Conservation (phyloP, 2,329 filamentous ascomycete species). For the Aspergillus awamori region DNA sequence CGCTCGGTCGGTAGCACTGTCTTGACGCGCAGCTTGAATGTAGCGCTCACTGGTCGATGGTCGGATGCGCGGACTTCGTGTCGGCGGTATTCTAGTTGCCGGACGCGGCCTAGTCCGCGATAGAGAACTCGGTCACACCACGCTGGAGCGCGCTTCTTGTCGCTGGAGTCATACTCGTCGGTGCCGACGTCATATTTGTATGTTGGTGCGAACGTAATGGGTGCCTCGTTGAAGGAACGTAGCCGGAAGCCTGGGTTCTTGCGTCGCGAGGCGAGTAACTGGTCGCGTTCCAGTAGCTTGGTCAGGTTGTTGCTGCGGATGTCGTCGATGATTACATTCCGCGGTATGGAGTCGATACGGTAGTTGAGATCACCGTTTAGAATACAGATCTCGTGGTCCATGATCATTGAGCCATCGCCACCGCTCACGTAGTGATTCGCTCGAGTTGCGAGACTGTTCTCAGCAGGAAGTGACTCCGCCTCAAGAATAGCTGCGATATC, state of each 20-base stretch:
- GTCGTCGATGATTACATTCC: conserved; percentile 86
- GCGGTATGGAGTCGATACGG: conserved; percentile 94
- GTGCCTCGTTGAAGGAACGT: conserved; percentile 84
- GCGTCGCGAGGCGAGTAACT: conserved; percentile 83
- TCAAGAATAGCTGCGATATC: conserved; percentile 91
- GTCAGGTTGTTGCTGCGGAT: conserved; percentile 77
- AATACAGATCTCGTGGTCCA: conserved; percentile 97
- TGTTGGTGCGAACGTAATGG: conserved; percentile 89
- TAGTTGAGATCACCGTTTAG: conserved; percentile 97
- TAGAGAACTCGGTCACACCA: conserved; percentile 97
- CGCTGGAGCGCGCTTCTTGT: conserved; percentile 90
- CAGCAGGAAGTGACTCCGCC: conserved; percentile 70
- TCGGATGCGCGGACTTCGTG: conserved; percentile 92
- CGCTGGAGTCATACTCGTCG: conserved; percentile 89
- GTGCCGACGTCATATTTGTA: conserved; percentile 99
- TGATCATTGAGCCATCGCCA: conserved; percentile 91
- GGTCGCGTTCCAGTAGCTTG: conserved; percentile 90
- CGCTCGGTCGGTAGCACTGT: conserved; percentile 71
- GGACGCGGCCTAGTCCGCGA: conserved; percentile 76
- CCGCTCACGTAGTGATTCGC: conserved; percentile 83
- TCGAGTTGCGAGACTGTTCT: conserved; percentile 67
- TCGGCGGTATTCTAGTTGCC: conserved; percentile 82
- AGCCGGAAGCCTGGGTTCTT: conserved; percentile 89
- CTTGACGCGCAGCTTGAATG: conserved; percentile 83
- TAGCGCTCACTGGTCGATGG: conserved; percentile 86